phyloP scores from a whole-genome alignment of 805 yeast species.

The Wickerhamiella dianesei region DNA sequence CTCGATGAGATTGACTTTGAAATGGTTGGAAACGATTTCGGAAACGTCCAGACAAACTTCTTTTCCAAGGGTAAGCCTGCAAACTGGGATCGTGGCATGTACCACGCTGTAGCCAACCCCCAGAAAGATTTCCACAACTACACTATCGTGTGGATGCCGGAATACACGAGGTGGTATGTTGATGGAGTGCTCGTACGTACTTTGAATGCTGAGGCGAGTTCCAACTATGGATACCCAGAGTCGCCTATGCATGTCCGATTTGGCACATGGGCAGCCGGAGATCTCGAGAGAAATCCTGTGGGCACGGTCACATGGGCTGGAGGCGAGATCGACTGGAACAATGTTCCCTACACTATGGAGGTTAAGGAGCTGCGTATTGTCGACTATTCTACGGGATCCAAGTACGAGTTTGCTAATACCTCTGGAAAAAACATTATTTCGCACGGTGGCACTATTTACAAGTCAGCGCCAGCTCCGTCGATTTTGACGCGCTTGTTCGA shows the following conservation, averaged over 20 bases:
- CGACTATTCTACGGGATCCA: conserved; percentile 37
- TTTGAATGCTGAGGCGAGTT: conserved; percentile 34
- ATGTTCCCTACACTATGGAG: conserved; percentile 42
- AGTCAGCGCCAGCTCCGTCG: not conserved
- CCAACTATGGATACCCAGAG: conserved; percentile 64
- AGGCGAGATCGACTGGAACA: conserved; percentile 38
- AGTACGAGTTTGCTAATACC: conserved; percentile 30
- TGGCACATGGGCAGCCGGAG: conserved; percentile 42
- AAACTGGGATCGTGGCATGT: conserved; percentile 69
- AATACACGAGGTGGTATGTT: conserved; percentile 50
- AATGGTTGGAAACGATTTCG: conserved; percentile 69
- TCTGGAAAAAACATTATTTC: conserved; percentile 28
- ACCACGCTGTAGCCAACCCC: conserved; percentile 47
- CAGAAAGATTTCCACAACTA: conserved; percentile 55
- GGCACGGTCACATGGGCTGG: conserved; percentile 72
- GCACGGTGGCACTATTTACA: not conserved
- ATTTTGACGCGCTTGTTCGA: not conserved
- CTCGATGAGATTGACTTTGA: conserved; percentile 83
- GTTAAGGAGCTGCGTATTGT: conserved; percentile 47
- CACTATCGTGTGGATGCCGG: conserved; percentile 72
- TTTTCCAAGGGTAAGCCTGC: conserved; percentile 70
- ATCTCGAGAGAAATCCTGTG: conserved; percentile 30
- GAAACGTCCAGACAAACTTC: conserved; percentile 57
- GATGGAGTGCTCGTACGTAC: conserved; percentile 63
- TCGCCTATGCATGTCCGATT: conserved; percentile 69